Percentiles rank a stretch among this genome's conserved stretches.
These are phyloP conservation scores for Nigrograna mackinnonii DNA, from an alignment of 2,329 filamentous ascomycete genomes.

Conservation along the genomic window DNA sequence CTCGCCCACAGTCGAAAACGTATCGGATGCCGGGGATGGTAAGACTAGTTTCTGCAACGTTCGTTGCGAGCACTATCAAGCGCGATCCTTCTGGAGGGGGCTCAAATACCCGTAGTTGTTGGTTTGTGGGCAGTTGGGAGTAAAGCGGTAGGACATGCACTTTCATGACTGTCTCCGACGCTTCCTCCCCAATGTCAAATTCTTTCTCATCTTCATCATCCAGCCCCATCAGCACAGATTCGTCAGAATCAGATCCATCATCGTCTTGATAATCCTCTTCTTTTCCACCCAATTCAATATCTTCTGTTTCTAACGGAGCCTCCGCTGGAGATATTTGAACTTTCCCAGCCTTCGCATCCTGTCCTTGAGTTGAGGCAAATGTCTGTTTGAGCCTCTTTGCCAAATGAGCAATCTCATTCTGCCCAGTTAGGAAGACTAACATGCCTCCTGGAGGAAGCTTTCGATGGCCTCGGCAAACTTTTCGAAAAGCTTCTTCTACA, in stretches of 20 bases:
- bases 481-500: constrained; percentile 85
- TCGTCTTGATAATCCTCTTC: constrained; percentile 45
- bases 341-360: constrained; percentile 60
- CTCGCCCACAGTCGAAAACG: constrained; percentile 91
- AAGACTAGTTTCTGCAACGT: constrained; percentile 95
- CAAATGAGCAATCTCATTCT: constrained; percentile 87
- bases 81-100: constrained; percentile 79
- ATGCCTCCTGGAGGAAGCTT: constrained; percentile 91
- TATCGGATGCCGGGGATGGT: constrained; percentile 95
- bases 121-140: constrained; percentile 85
- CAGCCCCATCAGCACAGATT: constrained; percentile 64
- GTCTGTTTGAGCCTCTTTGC: constrained; percentile 75
- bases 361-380: constrained; percentile 58
- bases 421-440: constrained; percentile 90
- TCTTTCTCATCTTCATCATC: constrained; percentile 64
- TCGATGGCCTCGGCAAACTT: constrained; percentile 83
- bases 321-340: constrained; percentile 78
- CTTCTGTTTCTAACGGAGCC: constrained; percentile 79
- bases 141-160: constrained; percentile 94
- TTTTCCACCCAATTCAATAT: constrained; percentile 76
- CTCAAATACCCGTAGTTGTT: constrained; percentile 91
- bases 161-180: constrained; percentile 64
- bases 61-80: constrained; percentile 88
- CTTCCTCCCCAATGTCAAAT: constrained; percentile 65
- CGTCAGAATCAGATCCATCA: constrained; percentile 55